Percentiles rank a stretch among this genome's conserved stretches.
Evolutionary conservation across 169 alveolate species (phyloP).

Genomic region (Babesia bigemina): DNA sequence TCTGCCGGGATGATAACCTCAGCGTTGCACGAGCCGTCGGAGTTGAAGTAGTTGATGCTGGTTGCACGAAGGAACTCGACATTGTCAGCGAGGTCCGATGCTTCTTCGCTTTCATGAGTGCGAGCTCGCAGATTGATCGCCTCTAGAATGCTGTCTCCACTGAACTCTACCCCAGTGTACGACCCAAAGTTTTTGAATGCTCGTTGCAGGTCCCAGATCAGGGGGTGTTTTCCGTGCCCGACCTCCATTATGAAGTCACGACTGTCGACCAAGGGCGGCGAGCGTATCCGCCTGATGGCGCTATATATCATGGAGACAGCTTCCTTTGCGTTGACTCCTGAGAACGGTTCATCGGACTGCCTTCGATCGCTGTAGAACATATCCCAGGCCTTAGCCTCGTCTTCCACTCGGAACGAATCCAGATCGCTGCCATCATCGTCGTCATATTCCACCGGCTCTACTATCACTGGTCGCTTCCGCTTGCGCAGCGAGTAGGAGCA

Average conservation of each 20-base stretch:
- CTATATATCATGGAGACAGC: constrained; percentile 54
- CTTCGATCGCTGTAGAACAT: constrained; percentile 39
- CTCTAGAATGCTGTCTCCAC: constrained; percentile 66
- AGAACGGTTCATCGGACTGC: constrained; percentile 59
- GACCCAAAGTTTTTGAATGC: constrained; percentile 15
- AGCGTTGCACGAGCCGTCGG: constrained; percentile 45
- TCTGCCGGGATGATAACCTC: constrained; percentile 32
- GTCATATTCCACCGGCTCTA: background rate
- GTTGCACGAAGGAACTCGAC: constrained; percentile 56
- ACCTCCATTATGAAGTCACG: constrained; percentile 71
- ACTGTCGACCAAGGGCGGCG: constrained; percentile 14
- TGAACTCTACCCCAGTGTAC: constrained; percentile 72
- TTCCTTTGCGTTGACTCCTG: constrained; percentile 52
- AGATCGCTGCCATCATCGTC: background rate
- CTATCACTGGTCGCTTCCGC: background rate
- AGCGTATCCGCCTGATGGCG: constrained; percentile 14
- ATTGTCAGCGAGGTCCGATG: constrained; percentile 12
- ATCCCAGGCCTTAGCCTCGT: constrained; percentile 63
- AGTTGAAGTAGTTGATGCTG: constrained; percentile 50
- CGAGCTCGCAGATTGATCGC: constrained; percentile 47
- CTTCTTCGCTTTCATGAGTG: background rate
- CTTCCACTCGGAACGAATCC: constrained; percentile 33
- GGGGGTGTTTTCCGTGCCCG: constrained; percentile 81
- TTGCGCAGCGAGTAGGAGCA: constrained; percentile 9
- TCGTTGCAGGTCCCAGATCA: constrained; percentile 68